Conservation (phyloP, 352 stramenopile genomes). For the Globisporangium irregulare region DNA sequence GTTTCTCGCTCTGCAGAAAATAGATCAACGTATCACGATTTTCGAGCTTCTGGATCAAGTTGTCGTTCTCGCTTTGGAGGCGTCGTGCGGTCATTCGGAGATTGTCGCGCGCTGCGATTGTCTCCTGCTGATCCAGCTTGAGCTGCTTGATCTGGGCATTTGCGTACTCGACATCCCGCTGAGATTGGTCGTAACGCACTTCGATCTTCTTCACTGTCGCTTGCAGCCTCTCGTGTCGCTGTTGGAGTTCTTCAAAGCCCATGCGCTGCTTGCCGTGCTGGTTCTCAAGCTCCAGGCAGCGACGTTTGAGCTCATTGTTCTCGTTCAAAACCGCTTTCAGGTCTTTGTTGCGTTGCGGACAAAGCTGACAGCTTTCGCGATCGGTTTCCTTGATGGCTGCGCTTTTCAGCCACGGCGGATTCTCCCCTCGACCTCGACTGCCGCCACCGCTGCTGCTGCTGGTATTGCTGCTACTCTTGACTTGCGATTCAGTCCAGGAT, state of each 20-base stretch:
- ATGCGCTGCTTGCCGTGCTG: slow-evolving; percentile 28
- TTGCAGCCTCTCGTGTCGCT: slow-evolving; percentile 26
- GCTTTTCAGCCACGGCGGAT: neutral
- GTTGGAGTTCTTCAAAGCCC: slow-evolving; percentile 21
- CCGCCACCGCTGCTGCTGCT: neutral
- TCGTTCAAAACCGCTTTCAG: neutral
- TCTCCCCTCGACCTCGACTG: neutral
- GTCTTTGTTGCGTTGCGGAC: slow-evolving; percentile 15
- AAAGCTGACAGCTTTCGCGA: slow-evolving; percentile 8
- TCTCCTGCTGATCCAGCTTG: slow-evolving; percentile 13
- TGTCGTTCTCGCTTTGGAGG: slow-evolving; percentile 21
- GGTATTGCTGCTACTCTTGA: neutral
- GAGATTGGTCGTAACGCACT: slow-evolving; percentile 2
- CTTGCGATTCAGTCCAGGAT: neutral
- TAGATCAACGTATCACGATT: neutral
- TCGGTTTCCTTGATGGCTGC: neutral
- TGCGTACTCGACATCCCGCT: slow-evolving; percentile 10
- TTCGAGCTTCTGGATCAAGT: slow-evolving; percentile 16
- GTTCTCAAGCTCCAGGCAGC: slow-evolving; percentile 41
- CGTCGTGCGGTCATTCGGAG: slow-evolving; percentile 10
- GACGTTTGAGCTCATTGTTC: slow-evolving; percentile 34
- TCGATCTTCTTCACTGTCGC: slow-evolving; percentile 23
- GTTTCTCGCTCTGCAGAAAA: slow-evolving; percentile 9
- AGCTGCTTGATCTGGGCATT: slow-evolving; percentile 15
- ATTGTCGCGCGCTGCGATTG: slow-evolving; percentile 14